Evolutionary conservation across 2,329 filamentous ascomycete species (phyloP), one percentile per base, ranked within the genome.

Genomic region (Fusarium chaquense): DNA sequence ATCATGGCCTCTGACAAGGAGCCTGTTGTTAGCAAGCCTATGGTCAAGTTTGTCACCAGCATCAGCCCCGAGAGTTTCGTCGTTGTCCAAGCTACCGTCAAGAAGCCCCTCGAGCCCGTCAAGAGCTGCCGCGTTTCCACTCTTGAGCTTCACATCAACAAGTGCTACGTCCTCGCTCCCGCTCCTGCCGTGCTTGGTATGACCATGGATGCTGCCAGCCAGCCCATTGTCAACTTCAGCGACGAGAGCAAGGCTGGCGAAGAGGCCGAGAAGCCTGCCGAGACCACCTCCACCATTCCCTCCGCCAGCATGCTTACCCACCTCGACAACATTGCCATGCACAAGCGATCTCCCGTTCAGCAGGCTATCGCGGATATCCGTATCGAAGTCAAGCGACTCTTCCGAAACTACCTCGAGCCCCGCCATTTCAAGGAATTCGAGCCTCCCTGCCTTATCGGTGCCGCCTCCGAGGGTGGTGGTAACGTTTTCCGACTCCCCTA

Each of bases 401-500:
- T 56, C 53, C 53, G 53, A 15, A 56, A 94, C 73, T 98, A 94
- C 79, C 90, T 98, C 72, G 86, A 90, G 32, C 55, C 55, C 30
- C 62, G 62, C 10, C 46, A 61, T 11, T 64, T 64, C 35, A 62
- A 64, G 43, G 59, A 93, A 79, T 94, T 98, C 76, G 93, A 97
- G 79, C 92, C 94, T 3, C 94, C 96, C 12, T 95, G 94, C 79
- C 85, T 99, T 44, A 93, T 97, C 58, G 94, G 91, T 51, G 92
- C 95, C 16, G 92, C 96, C 6, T 96, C 93, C 6, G 96, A 99
- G 82, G 95, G 96, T 75, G 96, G 96, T 70, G 90, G 90, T 72
- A 97, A 95, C 78, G 95, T 98, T 41, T 98, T 99, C 80, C 87
- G 91, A 74, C 85, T 98, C 73, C 90, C 91, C 44, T 98, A 98